Evolutionary conservation across 2,329 filamentous ascomycete genomes (phyloP).

Genomic region (Ceratocystis eucalypticola): DNA sequence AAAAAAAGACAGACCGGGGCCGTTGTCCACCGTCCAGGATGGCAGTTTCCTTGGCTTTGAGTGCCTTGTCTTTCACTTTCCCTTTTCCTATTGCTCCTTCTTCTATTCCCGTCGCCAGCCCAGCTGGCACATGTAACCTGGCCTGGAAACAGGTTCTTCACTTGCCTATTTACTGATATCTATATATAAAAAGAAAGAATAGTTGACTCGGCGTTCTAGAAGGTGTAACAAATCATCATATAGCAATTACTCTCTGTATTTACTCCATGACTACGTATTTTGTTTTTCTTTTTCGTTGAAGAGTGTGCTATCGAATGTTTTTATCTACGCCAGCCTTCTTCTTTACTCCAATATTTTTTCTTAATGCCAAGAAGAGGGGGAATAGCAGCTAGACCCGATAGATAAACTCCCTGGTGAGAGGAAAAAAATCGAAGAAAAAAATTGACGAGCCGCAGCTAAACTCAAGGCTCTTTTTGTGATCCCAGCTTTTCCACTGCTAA

Average conservation of each 20-base stretch:
- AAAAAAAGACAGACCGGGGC: background rate
- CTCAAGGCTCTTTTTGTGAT: background rate
- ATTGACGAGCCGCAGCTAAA: conserved; percentile 1
- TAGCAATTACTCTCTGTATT: no score
- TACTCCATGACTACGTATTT: no score
- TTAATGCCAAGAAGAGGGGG: conserved; percentile 4
- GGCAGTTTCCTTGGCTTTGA: background rate
- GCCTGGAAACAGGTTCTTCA: background rate
- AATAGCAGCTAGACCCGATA: background rate
- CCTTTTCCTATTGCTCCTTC: background rate
- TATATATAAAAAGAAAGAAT: background rate
- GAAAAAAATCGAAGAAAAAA: background rate
- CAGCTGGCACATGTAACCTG: background rate
- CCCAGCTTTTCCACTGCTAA: background rate
- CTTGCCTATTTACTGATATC: background rate
- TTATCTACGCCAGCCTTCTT: background rate
- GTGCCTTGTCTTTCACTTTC: background rate
- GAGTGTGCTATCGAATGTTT: background rate
- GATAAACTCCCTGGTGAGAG: conserved; percentile 1
- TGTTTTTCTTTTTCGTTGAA: background rate
- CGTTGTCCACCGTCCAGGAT: background rate
- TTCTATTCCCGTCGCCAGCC: background rate
- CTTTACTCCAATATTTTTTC: background rate
- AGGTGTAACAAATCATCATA: no score
- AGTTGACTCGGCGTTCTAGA: background rate